Evolutionary conservation across 805 yeast genomes (phyloP), one percentile per base, ranked within the genome.

Genomic region (Scheffersomyces lignosus): DNA sequence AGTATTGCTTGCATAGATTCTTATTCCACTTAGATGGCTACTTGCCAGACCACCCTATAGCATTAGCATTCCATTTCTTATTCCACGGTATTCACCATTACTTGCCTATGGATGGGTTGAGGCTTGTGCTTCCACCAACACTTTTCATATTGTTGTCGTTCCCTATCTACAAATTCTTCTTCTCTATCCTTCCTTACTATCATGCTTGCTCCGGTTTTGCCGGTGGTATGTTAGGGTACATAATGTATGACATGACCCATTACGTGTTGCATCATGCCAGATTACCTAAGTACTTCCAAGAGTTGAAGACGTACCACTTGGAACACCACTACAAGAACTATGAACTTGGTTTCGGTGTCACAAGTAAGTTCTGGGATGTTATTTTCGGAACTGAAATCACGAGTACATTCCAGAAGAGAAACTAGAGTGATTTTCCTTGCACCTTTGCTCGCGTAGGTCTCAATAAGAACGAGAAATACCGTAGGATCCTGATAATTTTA

Each of bases 261-360:
- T 93, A 93, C 64, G 78, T 87, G 55, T 68, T 93, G 57, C 99
- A 93, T 60, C 99, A 93, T 65, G 78, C 87, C 26, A 75, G 74
- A 54, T 72, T 93, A 53, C 99, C 99, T 16, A 53, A 67, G 27
- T 84, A 72, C 57, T 69, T 88, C 65, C 89, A 87, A 59, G 80
- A 77, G 20, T 70, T 88, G 56, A 93, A 93, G 65, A 87, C 85
- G 34, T 83, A 88, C 59, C 99, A 93, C 62, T 75, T 93, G 64
- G 98, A 91, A 62, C 99, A 93, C 64, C 99, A 93, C 60, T 93
- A 93, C 73, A 90, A 91, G 71, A 91, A 93, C 66, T 93, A 87
- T 64, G 96, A 95, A 64, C 69, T 90, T 51, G 99, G 98, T 1
- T 93, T 90, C 51, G 99, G 99, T 49, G 98, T 93, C 45, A 88